Conservation (phyloP, 2,329 filamentous ascomycete genomes). For the Paraconiothyrium sp. region DNA sequence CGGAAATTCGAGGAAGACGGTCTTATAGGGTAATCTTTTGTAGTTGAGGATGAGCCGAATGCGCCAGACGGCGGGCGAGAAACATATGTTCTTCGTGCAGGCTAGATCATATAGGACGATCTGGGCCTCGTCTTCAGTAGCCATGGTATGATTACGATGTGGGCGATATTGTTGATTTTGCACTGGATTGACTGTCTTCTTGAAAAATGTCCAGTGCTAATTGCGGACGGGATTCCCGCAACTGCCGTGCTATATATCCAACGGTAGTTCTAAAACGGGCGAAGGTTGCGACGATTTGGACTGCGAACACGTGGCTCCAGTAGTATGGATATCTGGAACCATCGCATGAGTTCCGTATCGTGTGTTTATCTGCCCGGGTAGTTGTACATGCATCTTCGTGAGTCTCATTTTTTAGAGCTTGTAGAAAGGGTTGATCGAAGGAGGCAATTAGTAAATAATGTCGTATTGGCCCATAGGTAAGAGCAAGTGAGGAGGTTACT, state of each 20-base stretch:
- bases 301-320: background rate
- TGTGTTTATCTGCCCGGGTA: too few species aligned
- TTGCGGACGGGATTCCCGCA: background rate
- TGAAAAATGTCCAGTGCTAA: background rate
- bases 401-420: too few species aligned
- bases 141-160: background rate
- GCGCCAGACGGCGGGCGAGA: conserved; percentile 55
- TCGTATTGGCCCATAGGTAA: too few species aligned
- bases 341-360: too few species aligned
- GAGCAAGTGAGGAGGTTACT: too few species aligned
- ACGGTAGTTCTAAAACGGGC: background rate
- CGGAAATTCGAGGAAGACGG: conserved; percentile 55
- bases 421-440: too few species aligned
- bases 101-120: conserved; percentile 56
- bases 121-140: conserved; percentile 28
- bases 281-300: background rate
- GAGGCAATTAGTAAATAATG: too few species aligned
- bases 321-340: background rate
- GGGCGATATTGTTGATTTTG: background rate
- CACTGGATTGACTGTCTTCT: background rate
- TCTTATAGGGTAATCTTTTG: conserved; percentile 53
- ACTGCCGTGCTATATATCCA: background rate
- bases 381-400: too few species aligned
- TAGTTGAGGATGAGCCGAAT: conserved; percentile 58
- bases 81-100: conserved; percentile 52